phyloP scores from a whole-genome alignment of 2,329 filamentous ascomycete genomes.

The Ophiostoma australiae region DNA sequence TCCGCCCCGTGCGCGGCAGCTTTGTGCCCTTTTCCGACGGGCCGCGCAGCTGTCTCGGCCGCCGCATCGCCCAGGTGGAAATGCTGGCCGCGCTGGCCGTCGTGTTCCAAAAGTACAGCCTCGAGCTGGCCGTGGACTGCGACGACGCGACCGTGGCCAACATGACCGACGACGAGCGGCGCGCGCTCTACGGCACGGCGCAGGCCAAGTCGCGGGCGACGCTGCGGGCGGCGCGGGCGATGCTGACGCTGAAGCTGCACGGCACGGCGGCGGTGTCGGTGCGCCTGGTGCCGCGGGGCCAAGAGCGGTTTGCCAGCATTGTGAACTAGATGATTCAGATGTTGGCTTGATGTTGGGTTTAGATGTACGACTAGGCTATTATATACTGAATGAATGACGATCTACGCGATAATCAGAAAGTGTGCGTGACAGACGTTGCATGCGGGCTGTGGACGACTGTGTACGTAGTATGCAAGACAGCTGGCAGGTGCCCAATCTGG shows the following conservation, averaged over 20 bases:
- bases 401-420: no score
- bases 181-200: conserved; percentile 57
- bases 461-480: neutral
- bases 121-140: conserved; percentile 66
- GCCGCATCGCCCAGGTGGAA: conserved; percentile 56
- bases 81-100: conserved; percentile 52
- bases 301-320: conserved; percentile 58
- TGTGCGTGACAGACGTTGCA: no score
- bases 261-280: conserved; percentile 57
- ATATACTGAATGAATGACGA: no score
- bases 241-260: conserved; percentile 69
- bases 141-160: conserved; percentile 48
- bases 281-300: conserved; percentile 62
- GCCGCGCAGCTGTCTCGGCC: conserved; percentile 52
- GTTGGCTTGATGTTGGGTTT: neutral
- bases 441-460: no score
- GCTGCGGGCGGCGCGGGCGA: conserved; percentile 33
- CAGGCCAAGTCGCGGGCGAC: conserved; percentile 42
- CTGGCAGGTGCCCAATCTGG: neutral
- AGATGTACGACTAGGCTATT: neutral
- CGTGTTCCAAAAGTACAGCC: conserved; percentile 54
- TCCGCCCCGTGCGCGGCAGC: conserved; percentile 52
- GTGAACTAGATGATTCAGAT: neutral
- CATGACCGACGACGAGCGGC: conserved; percentile 46
- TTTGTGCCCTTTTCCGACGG: conserved; percentile 58